These are phyloP conservation scores for Blastocystis sp. DNA, from an alignment of 352 stramenopile genomes.

Conservation along the genomic window DNA sequence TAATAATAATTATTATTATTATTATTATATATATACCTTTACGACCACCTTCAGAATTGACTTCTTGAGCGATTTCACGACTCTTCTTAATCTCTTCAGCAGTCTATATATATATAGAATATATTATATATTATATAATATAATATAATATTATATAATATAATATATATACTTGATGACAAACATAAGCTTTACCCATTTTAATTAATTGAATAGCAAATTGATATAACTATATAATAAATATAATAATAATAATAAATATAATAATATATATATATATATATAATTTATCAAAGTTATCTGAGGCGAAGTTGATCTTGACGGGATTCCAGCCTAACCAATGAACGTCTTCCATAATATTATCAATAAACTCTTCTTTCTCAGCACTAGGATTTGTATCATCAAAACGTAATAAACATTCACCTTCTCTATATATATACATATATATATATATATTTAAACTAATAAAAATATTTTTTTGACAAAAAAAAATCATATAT, in stretches of 20 bases:
- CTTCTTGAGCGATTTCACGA: slow-evolving; percentile 52
- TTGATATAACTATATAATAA: slow-evolving; percentile 62
- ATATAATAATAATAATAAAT: too few relatives aligned
- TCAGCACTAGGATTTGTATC: slow-evolving; percentile 96
- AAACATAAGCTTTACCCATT: slow-evolving; percentile 87
- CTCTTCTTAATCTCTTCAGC: slow-evolving; percentile 61
- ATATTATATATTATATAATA: too few relatives aligned
- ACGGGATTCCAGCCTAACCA: slow-evolving; percentile 46
- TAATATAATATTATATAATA: too few relatives aligned
- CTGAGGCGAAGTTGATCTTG: slow-evolving; percentile 77
- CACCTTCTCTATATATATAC: slow-evolving; percentile 45
- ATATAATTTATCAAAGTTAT: slow-evolving; percentile 83
- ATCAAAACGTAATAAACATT: slow-evolving; percentile 84
- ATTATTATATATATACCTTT: not conserved
- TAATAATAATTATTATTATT: too few relatives aligned
- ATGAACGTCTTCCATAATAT: slow-evolving; percentile 65
- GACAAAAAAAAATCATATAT: too few relatives aligned
- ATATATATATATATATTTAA: not conserved
- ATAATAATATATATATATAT: too few relatives aligned
- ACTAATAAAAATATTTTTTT: too few relatives aligned
- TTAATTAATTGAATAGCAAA: slow-evolving; percentile 78
- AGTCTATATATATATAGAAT: slow-evolving; percentile 43
- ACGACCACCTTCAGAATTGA: slow-evolving; percentile 46
- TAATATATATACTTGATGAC: slow-evolving; percentile 48
- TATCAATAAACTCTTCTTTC: slow-evolving; percentile 90